These are phyloP conservation scores for Podospora australis DNA, from an alignment of 495 filamentous ascomycete genomes.

Conservation along the genomic window DNA sequence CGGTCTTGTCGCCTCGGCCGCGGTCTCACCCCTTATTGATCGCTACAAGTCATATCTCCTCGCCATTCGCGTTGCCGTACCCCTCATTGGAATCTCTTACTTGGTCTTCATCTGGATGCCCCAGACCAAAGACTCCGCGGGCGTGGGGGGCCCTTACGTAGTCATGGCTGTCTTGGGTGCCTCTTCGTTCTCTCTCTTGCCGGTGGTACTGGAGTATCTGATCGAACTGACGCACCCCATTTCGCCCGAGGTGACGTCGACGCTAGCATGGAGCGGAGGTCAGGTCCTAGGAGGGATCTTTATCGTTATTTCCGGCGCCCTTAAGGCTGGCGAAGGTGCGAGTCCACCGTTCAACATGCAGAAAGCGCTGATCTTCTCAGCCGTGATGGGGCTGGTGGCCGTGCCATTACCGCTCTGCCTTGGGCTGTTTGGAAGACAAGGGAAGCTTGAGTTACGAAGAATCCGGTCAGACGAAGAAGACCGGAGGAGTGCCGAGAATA, in stretches of 20 bases:
- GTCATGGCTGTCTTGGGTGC: slow-evolving; percentile 72
- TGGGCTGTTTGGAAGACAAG: slow-evolving; percentile 54
- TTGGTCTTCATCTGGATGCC: slow-evolving; percentile 80
- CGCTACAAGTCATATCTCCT: slow-evolving; percentile 71
- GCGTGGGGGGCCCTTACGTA: slow-evolving; percentile 63
- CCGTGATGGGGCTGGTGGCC: slow-evolving; percentile 57
- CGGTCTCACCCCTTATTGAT: slow-evolving; percentile 76
- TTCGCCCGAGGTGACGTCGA: slow-evolving; percentile 77
- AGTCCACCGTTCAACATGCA: slow-evolving; percentile 64
- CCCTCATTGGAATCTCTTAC: slow-evolving; percentile 65
- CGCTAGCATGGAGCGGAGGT: slow-evolving; percentile 77
- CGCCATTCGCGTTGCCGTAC: slow-evolving; percentile 68
- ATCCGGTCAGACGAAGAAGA: slow-evolving; percentile 36
- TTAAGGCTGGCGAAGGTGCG: slow-evolving; percentile 58
- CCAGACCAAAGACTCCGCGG: slow-evolving; percentile 42
- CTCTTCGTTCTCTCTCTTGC: slow-evolving; percentile 70
- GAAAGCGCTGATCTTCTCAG: slow-evolving; percentile 69
- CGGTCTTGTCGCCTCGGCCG: slow-evolving; percentile 69
- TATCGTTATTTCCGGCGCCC: slow-evolving; percentile 70
- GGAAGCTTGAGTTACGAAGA: slow-evolving; percentile 49
- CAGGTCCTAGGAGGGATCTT: slow-evolving; percentile 76
- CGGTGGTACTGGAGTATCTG: slow-evolving; percentile 78
- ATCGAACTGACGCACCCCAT: slow-evolving; percentile 83
- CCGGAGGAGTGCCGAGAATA: neutral
- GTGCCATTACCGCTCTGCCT: slow-evolving; percentile 62